phyloP scores from a whole-genome alignment of 768 basidiomycete species.

The Tulasnella sp. region DNA sequence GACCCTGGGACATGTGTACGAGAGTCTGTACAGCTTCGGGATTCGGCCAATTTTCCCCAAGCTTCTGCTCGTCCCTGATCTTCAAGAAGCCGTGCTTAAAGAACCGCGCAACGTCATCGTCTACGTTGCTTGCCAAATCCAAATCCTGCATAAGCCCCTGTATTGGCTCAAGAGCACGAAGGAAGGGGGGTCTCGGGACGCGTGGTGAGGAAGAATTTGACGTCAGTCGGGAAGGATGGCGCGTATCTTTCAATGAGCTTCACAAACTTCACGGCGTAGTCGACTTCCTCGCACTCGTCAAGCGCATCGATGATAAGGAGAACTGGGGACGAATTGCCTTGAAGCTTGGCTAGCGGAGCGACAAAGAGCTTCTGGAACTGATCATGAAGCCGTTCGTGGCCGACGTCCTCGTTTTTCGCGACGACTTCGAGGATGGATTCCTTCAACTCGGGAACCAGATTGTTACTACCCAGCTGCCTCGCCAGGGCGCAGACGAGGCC shows the following conservation, averaged over 20 bases:
- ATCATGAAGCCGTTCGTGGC: not conserved
- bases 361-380: not conserved
- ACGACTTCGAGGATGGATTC: not conserved
- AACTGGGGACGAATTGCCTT: not conserved
- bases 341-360: not conserved
- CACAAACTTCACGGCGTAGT: not conserved
- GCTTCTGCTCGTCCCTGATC: not conserved
- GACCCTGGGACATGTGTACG: not conserved
- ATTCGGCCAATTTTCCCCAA: not conserved
- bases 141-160: not conserved
- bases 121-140: not conserved
- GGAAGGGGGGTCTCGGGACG: not conserved
- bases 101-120: not conserved
- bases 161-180: not conserved
- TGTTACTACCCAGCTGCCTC: not conserved
- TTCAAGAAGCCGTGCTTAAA: not conserved
- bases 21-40: not conserved
- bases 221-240: not conserved
- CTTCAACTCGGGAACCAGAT: not conserved
- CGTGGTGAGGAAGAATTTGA: not conserved
- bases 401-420: not conserved
- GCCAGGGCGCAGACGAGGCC: not conserved
- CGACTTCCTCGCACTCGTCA: not conserved
- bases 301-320: not conserved
- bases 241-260: not conserved